Evolutionary conservation across 768 basidiomycete genomes (phyloP).

Genomic region (Mycena vitilis): DNA sequence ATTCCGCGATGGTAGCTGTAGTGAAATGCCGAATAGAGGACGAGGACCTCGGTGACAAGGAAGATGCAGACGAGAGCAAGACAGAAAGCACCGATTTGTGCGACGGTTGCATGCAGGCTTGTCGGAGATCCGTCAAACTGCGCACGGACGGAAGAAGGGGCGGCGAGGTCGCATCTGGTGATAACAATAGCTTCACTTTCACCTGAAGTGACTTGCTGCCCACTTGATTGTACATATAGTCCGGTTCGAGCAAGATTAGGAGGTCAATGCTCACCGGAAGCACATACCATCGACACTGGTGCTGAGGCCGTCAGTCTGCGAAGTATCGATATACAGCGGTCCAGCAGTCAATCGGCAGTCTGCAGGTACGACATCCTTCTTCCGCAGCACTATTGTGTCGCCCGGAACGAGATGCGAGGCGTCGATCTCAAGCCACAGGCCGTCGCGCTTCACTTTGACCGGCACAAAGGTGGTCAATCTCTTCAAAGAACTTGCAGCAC

Average conservation of each 20-base stretch:
- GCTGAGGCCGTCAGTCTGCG: conserved; percentile 91
- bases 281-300: conserved; percentile 95
- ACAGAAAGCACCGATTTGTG: conserved; percentile 97
- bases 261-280: conserved; percentile 80
- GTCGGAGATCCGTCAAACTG: conserved; percentile 72
- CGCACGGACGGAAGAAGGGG: conserved; percentile 89
- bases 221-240: conserved; percentile 54
- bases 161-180: conserved; percentile 85
- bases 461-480: background rate
- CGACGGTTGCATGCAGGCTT: conserved; percentile 77
- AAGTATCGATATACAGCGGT: conserved; percentile 85
- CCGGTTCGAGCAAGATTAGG: background rate
- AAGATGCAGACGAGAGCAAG: conserved; percentile 94
- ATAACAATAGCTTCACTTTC: conserved; percentile 98
- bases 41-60: conserved; percentile 91
- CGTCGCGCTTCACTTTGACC: conserved; percentile 82
- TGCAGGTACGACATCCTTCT: conserved; percentile 96
- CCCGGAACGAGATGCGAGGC: conserved; percentile 91
- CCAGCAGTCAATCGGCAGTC: conserved; percentile 87
- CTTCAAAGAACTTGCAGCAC: conserved; percentile 74
- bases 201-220: conserved; percentile 97
- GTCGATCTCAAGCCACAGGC: conserved; percentile 90
- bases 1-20: conserved; percentile 94
- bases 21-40: conserved; percentile 91
- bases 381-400: conserved; percentile 96